Percentiles rank a stretch among this genome's conserved stretches.
Evolutionary conservation across 257 asterid species (phyloP).

Genomic region (Solanum arcanum): DNA sequence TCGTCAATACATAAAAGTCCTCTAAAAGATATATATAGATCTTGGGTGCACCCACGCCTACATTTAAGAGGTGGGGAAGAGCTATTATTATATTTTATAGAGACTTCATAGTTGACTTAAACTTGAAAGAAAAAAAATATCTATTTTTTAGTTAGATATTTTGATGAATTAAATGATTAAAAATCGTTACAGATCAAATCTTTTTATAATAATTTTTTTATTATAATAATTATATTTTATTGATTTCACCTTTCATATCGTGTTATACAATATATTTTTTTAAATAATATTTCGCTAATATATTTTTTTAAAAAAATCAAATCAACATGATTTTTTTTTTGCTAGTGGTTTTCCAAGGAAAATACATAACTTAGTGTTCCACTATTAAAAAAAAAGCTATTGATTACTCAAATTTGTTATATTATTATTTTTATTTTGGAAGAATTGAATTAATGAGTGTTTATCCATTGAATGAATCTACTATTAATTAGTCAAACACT

Average conservation of each 20-base stretch:
- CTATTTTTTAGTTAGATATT: not conserved
- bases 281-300: not conserved
- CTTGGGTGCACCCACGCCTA: not conserved
- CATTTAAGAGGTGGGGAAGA: not conserved
- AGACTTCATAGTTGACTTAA: not conserved
- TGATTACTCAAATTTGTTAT: not conserved
- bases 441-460: too few species aligned
- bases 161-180: not conserved
- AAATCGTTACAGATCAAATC: not conserved
- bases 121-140: not conserved
- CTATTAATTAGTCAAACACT: too few species aligned
- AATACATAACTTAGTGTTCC: not conserved
- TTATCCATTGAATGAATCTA: not conserved
- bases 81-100: not conserved
- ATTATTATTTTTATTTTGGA: too few species aligned
- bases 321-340: not conserved
- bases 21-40: not conserved
- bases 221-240: accelerated
- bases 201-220: accelerated
- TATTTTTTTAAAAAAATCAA: not conserved
- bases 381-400: too few species aligned
- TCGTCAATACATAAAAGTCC: not conserved
- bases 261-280: not conserved
- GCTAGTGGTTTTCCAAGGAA: too few species aligned
- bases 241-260: not conserved